Evolutionary conservation across 306 rosid genomes (phyloP).

Genomic region (Albizia julibrissin): DNA sequence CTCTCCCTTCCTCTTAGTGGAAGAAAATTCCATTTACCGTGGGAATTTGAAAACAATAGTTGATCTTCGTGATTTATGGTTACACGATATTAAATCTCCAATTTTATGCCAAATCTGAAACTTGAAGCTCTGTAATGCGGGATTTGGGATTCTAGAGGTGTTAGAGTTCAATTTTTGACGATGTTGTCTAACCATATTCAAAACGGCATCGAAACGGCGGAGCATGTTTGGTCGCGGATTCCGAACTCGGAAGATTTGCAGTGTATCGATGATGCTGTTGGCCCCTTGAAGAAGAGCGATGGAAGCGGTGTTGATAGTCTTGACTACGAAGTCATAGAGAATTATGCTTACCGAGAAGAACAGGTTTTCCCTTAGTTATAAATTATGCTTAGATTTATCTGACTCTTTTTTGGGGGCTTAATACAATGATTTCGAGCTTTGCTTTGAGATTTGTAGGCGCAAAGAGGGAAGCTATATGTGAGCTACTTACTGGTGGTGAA

Average conservation of each 20-base stretch:
- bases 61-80: neutral
- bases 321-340: conserved; percentile 95
- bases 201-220: conserved; percentile 83
- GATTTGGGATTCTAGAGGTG: conserved; percentile 22
- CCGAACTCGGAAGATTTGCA: conserved; percentile 56
- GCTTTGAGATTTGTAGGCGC: conserved; percentile 52
- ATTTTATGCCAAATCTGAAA: conserved; percentile 10
- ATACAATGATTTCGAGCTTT: conserved; percentile 12
- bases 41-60: neutral
- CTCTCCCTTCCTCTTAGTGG: conserved; percentile 1
- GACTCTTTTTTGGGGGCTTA: neutral
- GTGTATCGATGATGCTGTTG: conserved; percentile 39
- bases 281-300: conserved; percentile 56
- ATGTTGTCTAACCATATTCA: conserved; percentile 85
- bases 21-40: neutral
- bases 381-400: conserved; percentile 14
- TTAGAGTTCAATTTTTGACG: conserved; percentile 27
- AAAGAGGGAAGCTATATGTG: conserved; percentile 62
- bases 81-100: conserved; percentile 13
- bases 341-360: conserved; percentile 87
- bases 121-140: neutral
- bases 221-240: conserved; percentile 78
- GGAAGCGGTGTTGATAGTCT: conserved; percentile 83
- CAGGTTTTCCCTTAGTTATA: conserved; percentile 51
- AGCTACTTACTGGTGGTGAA: conserved; percentile 60